Evolutionary conservation across 2,329 filamentous ascomycete genomes (phyloP).

Genomic region (Sarocladiaceae sp.): DNA sequence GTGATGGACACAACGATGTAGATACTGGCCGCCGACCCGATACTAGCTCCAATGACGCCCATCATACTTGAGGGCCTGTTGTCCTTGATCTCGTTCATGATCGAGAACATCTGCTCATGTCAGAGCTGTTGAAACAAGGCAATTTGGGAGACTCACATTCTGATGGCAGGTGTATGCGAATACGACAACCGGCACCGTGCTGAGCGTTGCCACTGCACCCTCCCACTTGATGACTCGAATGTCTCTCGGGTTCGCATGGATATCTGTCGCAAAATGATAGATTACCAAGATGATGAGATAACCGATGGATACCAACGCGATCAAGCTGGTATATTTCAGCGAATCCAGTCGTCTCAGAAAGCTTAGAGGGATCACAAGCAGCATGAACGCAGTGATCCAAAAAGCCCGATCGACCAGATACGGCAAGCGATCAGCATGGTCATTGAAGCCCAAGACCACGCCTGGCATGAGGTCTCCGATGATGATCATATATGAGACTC

Average conservation of each 20-base stretch:
- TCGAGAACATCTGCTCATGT: conserved; percentile 80
- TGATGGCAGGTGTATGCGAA: conserved; percentile 99
- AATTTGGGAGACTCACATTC: conserved; percentile 55
- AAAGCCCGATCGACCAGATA: conserved; percentile 89
- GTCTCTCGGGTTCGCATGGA: conserved; percentile 63
- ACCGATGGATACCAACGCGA: conserved; percentile 86
- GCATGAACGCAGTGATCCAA: conserved; percentile 97
- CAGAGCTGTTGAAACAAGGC: conserved; percentile 21
- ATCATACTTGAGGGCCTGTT: conserved; percentile 71
- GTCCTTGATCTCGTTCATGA: conserved; percentile 88
- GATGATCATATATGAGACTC: conserved; percentile 95
- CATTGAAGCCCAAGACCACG: conserved; percentile 75
- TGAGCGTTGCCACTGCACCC: conserved; percentile 70
- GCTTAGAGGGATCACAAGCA: conserved; percentile 88
- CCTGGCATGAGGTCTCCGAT: conserved; percentile 98
- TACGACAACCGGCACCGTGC: conserved; percentile 87
- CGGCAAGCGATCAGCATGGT: conserved; percentile 50
- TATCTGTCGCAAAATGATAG: conserved; percentile 83
- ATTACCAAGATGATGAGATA: conserved; percentile 91
- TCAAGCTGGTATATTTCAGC: conserved; percentile 91
- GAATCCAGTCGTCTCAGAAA: conserved; percentile 90
- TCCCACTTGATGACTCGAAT: conserved; percentile 74
- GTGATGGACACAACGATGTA: conserved; percentile 92
- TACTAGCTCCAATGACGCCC: conserved; percentile 73
- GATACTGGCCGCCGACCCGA: conserved; percentile 78